Evolutionary conservation across 2,329 filamentous ascomycete species (phyloP).

Genomic region (Hymenoscyphus fructigenus): DNA sequence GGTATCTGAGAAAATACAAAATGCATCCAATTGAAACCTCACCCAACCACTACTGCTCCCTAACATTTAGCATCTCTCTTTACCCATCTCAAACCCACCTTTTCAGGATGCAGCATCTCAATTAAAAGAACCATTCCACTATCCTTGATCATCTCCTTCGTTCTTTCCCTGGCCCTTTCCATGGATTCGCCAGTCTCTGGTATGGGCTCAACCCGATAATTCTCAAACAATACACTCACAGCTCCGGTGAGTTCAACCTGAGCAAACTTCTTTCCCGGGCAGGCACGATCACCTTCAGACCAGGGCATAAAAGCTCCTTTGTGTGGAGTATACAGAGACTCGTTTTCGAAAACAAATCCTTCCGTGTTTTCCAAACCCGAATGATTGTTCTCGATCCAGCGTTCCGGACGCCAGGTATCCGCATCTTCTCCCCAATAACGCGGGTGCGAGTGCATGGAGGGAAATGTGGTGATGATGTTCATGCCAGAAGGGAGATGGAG

Average conservation of each 20-base stretch:
- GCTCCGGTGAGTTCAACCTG: slow-evolving; percentile 34
- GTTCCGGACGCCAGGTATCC: neutral
- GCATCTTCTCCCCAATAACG: slow-evolving; percentile 6
- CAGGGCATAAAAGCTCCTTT: slow-evolving; percentile 30
- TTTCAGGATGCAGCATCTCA: slow-evolving; percentile 9
- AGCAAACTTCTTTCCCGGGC: slow-evolving; percentile 35
- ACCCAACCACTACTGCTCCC: too few species aligned
- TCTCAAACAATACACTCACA: slow-evolving; percentile 21
- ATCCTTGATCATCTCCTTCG: neutral
- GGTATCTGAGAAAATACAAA: too few species aligned
- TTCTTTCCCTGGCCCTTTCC: neutral
- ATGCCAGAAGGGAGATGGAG: neutral
- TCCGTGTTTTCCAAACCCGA: too few species aligned
- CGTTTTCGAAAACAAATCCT: neutral
- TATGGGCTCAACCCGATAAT: slow-evolving; percentile 15
- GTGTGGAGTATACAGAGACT: neutral
- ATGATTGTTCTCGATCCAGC: neutral
- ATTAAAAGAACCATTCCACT: slow-evolving; percentile 5
- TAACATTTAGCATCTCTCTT: neutral
- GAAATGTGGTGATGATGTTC: neutral
- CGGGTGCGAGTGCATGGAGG: neutral
- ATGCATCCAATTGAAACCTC: too few species aligned
- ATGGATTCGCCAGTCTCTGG: neutral
- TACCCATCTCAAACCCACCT: neutral
- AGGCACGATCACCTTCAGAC: slow-evolving; percentile 31